Evolutionary conservation across 2,329 filamentous ascomycete species (phyloP), one percentile per base, ranked within the genome.

Genomic region (Phaeophleospora eucalypticola): DNA sequence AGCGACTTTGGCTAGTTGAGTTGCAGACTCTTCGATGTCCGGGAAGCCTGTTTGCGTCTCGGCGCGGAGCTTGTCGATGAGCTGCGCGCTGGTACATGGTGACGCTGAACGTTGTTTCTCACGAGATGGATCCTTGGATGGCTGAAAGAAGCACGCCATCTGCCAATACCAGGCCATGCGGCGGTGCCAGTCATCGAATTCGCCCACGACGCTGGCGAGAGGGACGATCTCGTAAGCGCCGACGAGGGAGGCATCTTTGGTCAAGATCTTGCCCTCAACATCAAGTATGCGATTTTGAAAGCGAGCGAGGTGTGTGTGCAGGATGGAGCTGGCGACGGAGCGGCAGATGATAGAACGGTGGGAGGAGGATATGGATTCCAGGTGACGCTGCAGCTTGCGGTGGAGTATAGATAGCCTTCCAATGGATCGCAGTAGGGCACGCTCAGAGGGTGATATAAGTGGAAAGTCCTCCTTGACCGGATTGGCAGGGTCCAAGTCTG

Each of bases 171-270:
- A 97, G 59, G 90, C 84, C 74, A 97, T 79, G 29, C 83, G 77
- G 58, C 88, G 79, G 38, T 79, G 86, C 91, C 91, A 97, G 36
- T 80, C 84, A n/a, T 85, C 82, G 61, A 97, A 96, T 61, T 93
- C 86, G 4, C 79, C 80, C 20, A 95, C 82, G 16, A 97, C 78
- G 1, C 84, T 84, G 41, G 93, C 94, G 58, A 98, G 70, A 2
- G 93, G 91, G 17, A 97, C 91, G 52, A 95, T 94, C 52, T 91
- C 86, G 65, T 96, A 95, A 1, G 87, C 91, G 35, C 91, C 91
- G 1, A 97, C 91, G 48, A 87, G 80, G 4, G 75, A 80, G 2
- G 89, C 78, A 71, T 96, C 89, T 59, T 82, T 81, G 37, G 76
- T 79, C 41, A 97, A 71, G 19, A 98, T 86, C 10, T 78, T 78